A percentile compares a stretch with the other conserved stretches of the same genome.
These are phyloP conservation scores for Boeremia exigua DNA, from an alignment of 2,329 filamentous ascomycete genomes.

Conservation along the genomic window DNA sequence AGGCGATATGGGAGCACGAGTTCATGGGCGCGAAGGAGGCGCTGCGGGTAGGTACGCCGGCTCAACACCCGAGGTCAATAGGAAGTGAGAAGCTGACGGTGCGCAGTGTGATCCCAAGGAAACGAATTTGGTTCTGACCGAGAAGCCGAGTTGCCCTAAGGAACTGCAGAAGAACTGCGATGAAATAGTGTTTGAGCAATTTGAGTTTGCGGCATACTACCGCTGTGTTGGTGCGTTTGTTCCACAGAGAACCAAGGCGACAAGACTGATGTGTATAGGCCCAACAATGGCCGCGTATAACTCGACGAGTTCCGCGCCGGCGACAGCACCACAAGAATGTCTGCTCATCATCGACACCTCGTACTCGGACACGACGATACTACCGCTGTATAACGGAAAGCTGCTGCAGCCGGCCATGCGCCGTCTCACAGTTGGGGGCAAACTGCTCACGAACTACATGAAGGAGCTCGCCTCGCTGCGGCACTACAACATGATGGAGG, in stretches of 20 bases:
- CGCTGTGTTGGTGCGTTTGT: slow-evolving; percentile 67
- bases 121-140: slow-evolving; percentile 83
- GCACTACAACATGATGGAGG: slow-evolving; percentile 95
- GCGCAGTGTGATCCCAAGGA: slow-evolving; percentile 73
- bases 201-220: slow-evolving; percentile 86
- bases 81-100: slow-evolving; percentile 17
- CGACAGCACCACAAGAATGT: slow-evolving; percentile 71
- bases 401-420: slow-evolving; percentile 82
- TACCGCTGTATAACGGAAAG: slow-evolving; percentile 80
- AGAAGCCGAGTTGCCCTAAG: slow-evolving; percentile 82
- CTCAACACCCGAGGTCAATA: slow-evolving; percentile 2
- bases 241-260: not conserved
- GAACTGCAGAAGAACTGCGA: slow-evolving; percentile 88
- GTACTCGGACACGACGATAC: slow-evolving; percentile 91
- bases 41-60: slow-evolving; percentile 53
- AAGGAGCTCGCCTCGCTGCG: slow-evolving; percentile 87
- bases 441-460: slow-evolving; percentile 90
- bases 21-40: slow-evolving; percentile 78
- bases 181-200: slow-evolving; percentile 97
- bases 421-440: slow-evolving; percentile 88
- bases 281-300: slow-evolving; percentile 82
- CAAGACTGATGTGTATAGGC: slow-evolving; percentile 53
- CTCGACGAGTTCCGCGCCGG: slow-evolving; percentile 48
- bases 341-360: slow-evolving; percentile 89
- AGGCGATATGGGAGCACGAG: slow-evolving; percentile 92